A percentile compares a stretch with the other conserved stretches of the same genome.
These are phyloP conservation scores for Aspergillus saccharolyticus DNA, from an alignment of 495 filamentous ascomycete species.

Conservation along the genomic window DNA sequence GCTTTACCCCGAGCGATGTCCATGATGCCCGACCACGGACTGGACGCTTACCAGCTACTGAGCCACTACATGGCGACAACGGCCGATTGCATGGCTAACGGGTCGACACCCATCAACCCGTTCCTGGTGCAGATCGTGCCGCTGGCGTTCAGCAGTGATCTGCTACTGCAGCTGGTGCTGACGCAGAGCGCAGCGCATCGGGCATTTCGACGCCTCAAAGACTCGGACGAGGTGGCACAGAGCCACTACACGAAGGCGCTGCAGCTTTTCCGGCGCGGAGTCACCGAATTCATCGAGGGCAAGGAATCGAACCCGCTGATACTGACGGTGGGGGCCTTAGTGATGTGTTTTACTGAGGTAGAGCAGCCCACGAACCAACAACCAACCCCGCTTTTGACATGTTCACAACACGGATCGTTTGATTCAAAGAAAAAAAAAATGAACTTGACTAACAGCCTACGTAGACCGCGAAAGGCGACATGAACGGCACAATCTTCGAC, in stretches of 20 bases:
- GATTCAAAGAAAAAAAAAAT: no score
- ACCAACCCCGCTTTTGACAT: no score
- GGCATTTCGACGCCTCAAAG: constrained; percentile 31
- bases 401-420: no score
- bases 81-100: constrained; percentile 37
- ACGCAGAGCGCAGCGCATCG: constrained; percentile 37
- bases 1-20: constrained; percentile 28
- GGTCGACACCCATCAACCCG: constrained; percentile 33
- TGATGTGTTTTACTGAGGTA: constrained; percentile 42
- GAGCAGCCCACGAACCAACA: no score
- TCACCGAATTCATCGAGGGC: constrained; percentile 35
- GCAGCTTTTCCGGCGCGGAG: constrained; percentile 29
- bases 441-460: no score
- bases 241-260: constrained; percentile 34
- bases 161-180: constrained; percentile 34
- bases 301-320: constrained; percentile 34
- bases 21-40: constrained; percentile 31
- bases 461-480: constrained; percentile 37
- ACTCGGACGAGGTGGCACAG: constrained; percentile 32
- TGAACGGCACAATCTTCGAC: constrained; percentile 37
- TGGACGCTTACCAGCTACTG: constrained; percentile 30
- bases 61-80: constrained; percentile 35
- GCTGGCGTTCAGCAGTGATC: constrained; percentile 34
- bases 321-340: constrained; percentile 31
- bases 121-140: constrained; percentile 37